These are phyloP conservation scores for Ascochyta viciae-villosae DNA, from an alignment of 2,329 filamentous ascomycete species.

Conservation along the genomic window DNA sequence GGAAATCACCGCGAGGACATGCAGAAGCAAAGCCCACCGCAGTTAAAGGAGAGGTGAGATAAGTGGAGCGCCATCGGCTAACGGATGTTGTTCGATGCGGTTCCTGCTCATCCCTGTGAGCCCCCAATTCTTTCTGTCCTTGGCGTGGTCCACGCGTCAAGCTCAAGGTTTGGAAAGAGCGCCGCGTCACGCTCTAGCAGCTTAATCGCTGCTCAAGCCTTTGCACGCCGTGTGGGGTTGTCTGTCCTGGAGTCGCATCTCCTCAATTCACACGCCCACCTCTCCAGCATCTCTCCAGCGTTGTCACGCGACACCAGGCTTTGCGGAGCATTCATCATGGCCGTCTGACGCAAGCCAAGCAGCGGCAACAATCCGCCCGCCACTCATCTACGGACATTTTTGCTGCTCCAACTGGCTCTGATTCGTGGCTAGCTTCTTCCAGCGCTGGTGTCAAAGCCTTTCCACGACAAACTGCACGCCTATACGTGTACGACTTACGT, in stretches of 20 bases:
- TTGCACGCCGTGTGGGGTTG: background rate
- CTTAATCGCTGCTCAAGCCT: conserved; percentile 5
- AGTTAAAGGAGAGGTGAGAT: conserved; percentile 16
- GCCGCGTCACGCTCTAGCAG: conserved; percentile 12
- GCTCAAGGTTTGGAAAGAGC: conserved; percentile 6
- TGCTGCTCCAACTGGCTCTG: background rate
- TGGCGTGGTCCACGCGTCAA: conserved; percentile 16
- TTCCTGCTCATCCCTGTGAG: conserved; percentile 13
- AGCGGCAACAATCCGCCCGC: background rate
- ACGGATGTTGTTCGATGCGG: conserved; percentile 9
- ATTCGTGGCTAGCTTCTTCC: background rate
- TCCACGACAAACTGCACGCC: background rate
- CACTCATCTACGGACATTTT: background rate
- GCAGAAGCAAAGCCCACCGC: conserved; percentile 2
- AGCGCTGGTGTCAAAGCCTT: background rate
- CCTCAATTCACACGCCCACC: background rate
- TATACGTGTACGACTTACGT: conserved; percentile 1
- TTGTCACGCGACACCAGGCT: conserved; percentile 11
- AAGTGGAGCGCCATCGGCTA: conserved; percentile 13
- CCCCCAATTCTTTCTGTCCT: conserved; percentile 10
- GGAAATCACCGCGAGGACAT: background rate
- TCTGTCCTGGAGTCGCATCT: background rate
- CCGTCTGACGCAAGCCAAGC: conserved; percentile 16
- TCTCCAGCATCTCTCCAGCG: background rate
- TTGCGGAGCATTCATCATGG: background rate